Evolutionary conservation across 1,139 yeast genomes (phyloP).

Genomic region (Candida tunisiensis): DNA sequence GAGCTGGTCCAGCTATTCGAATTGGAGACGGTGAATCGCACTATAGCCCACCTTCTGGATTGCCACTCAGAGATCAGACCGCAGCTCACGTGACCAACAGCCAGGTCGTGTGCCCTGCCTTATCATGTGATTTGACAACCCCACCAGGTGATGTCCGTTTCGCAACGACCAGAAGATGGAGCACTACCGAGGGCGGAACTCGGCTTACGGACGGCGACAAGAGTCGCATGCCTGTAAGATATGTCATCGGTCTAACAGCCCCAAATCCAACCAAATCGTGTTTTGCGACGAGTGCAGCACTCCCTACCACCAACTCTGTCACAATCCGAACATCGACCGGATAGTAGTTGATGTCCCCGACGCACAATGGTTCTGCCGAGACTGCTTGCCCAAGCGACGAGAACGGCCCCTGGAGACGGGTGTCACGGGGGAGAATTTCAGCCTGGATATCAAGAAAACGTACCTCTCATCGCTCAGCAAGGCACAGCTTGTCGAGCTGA

Average conservation of each 20-base stretch:
- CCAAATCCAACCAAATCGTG: conserved; percentile 24
- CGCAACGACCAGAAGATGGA: too few species aligned
- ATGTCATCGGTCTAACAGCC: conserved; percentile 24
- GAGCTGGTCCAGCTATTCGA: too few species aligned
- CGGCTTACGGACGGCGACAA: too few species aligned
- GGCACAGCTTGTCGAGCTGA: conserved; percentile 24
- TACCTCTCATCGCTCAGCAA: conserved; percentile 22
- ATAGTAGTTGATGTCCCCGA: conserved; percentile 26
- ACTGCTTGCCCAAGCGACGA: conserved; percentile 21
- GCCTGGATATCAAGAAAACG: conserved; percentile 22
- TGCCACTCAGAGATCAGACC: too few species aligned
- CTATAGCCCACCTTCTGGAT: too few species aligned
- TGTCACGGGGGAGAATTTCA: conserved; percentile 17
- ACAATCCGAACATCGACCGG: conserved; percentile 24
- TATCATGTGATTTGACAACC: too few species aligned
- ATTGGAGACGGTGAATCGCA: too few species aligned
- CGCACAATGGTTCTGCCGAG: conserved; percentile 26
- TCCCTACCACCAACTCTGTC: conserved; percentile 27
- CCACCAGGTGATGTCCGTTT: too few species aligned
- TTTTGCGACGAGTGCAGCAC: conserved; percentile 26
- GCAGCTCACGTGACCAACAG: too few species aligned
- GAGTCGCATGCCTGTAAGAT: conserved; percentile 22
- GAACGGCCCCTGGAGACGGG: conserved; percentile 25
- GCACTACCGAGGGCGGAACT: too few species aligned
- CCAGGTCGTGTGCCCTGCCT: too few species aligned